Conservation (phyloP, 352 stramenopile species). For the Pythium utonaiense region DNA sequence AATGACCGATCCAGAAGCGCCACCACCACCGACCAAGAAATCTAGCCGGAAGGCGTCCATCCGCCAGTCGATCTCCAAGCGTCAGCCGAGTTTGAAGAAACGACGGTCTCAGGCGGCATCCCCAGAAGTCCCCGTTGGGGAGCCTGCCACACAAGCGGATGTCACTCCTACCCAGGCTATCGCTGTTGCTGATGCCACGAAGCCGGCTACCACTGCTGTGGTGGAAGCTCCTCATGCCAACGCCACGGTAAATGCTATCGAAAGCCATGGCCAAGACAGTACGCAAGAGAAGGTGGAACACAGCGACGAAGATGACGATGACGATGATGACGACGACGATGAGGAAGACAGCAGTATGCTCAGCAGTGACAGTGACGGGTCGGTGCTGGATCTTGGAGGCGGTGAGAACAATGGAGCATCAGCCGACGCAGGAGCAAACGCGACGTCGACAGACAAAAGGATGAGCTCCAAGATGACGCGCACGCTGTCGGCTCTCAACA, state of each 20-base stretch:
- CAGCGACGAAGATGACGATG: background rate
- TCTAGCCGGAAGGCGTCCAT: constrained; percentile 12
- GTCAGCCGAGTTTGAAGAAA: constrained; percentile 17
- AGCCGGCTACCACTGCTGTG: background rate
- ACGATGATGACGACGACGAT: constrained; percentile 11
- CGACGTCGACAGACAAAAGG: constrained; percentile 6
- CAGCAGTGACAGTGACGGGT: constrained; percentile 22
- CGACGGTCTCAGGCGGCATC: constrained; percentile 6
- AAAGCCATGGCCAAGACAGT: too few relatives aligned
- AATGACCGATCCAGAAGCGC: background rate
- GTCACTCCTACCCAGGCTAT: too few relatives aligned
- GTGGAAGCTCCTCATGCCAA: background rate
- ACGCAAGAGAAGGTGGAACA: background rate
- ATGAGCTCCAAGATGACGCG: constrained; percentile 37
- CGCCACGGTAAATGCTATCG: background rate
- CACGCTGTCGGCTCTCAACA: constrained; percentile 60
- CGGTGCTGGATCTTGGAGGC: constrained; percentile 16
- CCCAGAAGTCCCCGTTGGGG: background rate
- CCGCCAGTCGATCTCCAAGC: constrained; percentile 10
- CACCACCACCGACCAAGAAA: constrained; percentile 1
- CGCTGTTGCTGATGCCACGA: background rate
- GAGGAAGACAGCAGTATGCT: constrained; percentile 9
- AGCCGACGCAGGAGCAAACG: background rate
- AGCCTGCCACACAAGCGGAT: too few relatives aligned
- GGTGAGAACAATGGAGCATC: background rate